phyloP scores from a whole-genome alignment of 139 green algal species.

The Chlorella ohadii region DNA sequence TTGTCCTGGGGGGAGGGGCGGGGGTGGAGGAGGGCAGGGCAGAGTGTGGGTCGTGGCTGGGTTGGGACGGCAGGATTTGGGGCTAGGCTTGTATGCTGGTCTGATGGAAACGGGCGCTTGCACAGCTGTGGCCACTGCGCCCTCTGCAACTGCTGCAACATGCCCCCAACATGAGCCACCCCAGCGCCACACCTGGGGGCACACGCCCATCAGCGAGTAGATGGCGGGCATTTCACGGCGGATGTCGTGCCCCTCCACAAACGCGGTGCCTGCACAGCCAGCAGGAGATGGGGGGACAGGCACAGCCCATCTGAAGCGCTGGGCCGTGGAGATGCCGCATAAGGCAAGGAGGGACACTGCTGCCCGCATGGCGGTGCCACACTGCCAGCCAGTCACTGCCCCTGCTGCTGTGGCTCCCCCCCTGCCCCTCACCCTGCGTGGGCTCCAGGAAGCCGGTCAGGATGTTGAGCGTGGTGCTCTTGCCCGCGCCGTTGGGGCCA shows the following conservation, averaged over 20 bases:
- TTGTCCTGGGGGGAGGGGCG: constrained; percentile 54
- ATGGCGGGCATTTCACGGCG: constrained; percentile 74
- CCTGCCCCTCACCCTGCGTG: constrained; percentile 60
- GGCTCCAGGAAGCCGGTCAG: constrained; percentile 54
- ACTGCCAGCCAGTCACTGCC: too few species aligned
- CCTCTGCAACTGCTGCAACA: too few species aligned
- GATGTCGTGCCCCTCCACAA: constrained; percentile 80
- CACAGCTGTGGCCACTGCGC: too few species aligned
- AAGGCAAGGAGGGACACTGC: too few species aligned
- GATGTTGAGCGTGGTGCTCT: constrained; percentile 51
- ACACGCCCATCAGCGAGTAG: constrained; percentile 87
- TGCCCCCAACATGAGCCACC: too few species aligned
- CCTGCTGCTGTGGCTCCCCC: background rate
- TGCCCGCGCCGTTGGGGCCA: constrained; percentile 68
- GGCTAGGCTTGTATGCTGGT: too few species aligned
- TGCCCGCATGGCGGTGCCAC: too few species aligned
- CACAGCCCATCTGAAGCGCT: too few species aligned
- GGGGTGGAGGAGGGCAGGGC: background rate
- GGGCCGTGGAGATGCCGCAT: too few species aligned
- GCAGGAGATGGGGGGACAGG: background rate
- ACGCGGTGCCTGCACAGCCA: constrained; percentile 46
- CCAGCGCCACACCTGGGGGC: constrained; percentile 80
- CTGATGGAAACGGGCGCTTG: too few species aligned
- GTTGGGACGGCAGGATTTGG: too few species aligned
- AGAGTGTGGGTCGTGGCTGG: too few species aligned